Conservation (phyloP, 1,284 basidiomycete genomes). For the Leccinum subrobustum region DNA sequence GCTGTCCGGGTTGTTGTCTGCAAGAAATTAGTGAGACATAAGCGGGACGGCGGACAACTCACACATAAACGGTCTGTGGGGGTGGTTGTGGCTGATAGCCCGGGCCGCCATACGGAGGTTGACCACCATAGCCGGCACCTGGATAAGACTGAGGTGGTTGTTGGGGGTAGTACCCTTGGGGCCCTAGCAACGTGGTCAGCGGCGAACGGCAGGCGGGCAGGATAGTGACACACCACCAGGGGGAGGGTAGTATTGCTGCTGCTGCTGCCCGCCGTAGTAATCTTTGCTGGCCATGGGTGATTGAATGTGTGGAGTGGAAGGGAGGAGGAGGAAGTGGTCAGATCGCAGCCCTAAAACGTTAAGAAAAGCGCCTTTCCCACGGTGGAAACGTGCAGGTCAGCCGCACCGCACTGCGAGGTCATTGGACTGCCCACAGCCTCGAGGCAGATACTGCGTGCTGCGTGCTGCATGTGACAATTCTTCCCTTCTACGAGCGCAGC, state of each 20-base stretch:
- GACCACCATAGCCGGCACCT: constrained; percentile 34
- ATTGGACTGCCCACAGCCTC: constrained; percentile 22
- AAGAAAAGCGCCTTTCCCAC: constrained; percentile 24
- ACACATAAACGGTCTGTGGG: constrained; percentile 79
- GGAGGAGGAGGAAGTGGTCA: constrained; percentile 4
- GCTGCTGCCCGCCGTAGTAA: constrained; percentile 61
- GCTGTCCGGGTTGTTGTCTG: constrained; percentile 56
- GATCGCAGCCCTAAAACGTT: constrained; percentile 28
- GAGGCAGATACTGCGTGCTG: constrained; percentile 19
- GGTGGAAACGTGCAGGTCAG: constrained; percentile 4
- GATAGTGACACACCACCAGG: constrained; percentile 50
- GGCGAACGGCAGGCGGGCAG: not conserved
- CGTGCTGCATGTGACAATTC: not conserved
- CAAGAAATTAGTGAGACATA: constrained; percentile 12
- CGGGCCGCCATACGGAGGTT: constrained; percentile 29
- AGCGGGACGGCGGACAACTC: constrained; percentile 6
- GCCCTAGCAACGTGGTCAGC: constrained; percentile 40
- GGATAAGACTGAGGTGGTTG: constrained; percentile 72
- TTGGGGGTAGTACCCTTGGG: constrained; percentile 74
- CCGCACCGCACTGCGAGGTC: constrained; percentile 1
- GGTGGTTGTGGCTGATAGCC: constrained; percentile 65
- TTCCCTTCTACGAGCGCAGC: not conserved
- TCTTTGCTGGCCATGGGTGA: constrained; percentile 71
- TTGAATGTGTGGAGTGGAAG: constrained; percentile 9
- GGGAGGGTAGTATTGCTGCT: constrained; percentile 66